phyloP scores from a whole-genome alignment of 257 asterid genomes.

The Scutellaria barbata region DNA sequence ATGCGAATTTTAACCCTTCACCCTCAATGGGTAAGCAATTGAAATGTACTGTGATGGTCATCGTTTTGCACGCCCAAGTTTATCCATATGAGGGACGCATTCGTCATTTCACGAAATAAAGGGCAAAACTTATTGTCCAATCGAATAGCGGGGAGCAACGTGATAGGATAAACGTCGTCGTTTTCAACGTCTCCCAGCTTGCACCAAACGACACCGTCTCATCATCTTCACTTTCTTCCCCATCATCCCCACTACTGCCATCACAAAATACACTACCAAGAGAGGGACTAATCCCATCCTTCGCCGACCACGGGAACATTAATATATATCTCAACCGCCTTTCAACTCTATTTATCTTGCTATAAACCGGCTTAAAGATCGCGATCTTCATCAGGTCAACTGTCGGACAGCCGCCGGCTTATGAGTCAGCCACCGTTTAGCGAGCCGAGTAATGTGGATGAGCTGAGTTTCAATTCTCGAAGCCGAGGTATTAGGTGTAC shows the following conservation, averaged over 20 bases:
- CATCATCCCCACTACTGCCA: constrained; percentile 11
- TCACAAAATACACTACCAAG: not conserved
- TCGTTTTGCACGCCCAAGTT: constrained; percentile 37
- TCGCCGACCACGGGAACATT: constrained; percentile 44
- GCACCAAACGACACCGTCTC: constrained; percentile 35
- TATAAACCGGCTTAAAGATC: too few species aligned
- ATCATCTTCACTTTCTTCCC: constrained; percentile 29
- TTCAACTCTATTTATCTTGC: constrained; percentile 12
- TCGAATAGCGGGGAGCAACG: too few species aligned
- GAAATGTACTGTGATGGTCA: not conserved
- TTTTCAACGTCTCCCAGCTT: constrained; percentile 18
- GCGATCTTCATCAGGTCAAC: not conserved
- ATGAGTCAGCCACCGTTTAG: not conserved
- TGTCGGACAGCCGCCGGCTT: too few species aligned
- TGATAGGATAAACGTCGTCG: constrained; percentile 13
- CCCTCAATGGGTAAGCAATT: too few species aligned
- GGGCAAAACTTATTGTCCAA: constrained; percentile 9
- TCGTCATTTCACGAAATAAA: constrained; percentile 17
- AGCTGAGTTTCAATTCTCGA: constrained; percentile 25
- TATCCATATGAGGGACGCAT: constrained; percentile 31
- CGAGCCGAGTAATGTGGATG: constrained; percentile 31
- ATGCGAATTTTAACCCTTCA: too few species aligned
- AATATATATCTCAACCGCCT: constrained; percentile 10
- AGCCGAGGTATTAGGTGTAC: constrained; percentile 9
- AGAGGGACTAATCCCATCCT: constrained; percentile 10